Conservation (phyloP, 1,139 yeast species). For the Debaryomyces psychrophilus region DNA sequence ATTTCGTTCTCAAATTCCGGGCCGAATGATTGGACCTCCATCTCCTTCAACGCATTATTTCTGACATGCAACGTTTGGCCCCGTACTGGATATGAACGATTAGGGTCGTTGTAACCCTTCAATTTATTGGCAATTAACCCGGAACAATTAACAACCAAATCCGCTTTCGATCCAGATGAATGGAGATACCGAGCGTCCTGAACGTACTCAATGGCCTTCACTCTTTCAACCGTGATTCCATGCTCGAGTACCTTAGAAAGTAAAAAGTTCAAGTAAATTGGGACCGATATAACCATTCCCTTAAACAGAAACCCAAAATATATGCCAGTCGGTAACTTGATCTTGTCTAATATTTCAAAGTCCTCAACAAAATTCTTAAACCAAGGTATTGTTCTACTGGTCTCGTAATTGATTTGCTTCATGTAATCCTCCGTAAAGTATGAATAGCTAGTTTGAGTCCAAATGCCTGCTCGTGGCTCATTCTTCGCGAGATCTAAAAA, state of each 20-base stretch:
- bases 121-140: constrained; percentile 42
- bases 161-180: constrained; percentile 30
- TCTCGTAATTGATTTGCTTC: constrained; percentile 17
- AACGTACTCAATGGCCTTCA: constrained; percentile 28
- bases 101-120: constrained; percentile 35
- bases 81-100: constrained; percentile 33
- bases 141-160: constrained; percentile 48
- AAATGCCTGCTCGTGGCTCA: constrained; percentile 52
- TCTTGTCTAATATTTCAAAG: constrained; percentile 27
- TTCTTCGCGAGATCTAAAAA: constrained; percentile 41
- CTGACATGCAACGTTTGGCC: constrained; percentile 46
- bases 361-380: constrained; percentile 41
- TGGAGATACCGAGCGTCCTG: constrained; percentile 31
- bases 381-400: constrained; percentile 45
- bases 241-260: constrained; percentile 37
- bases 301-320: constrained; percentile 45
- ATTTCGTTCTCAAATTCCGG: constrained; percentile 38
- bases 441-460: constrained; percentile 31
- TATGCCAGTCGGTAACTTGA: constrained; percentile 36
- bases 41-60: constrained; percentile 33
- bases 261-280: constrained; percentile 52
- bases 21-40: constrained; percentile 33
- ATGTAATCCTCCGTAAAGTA: constrained; percentile 33
- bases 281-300: constrained; percentile 54
- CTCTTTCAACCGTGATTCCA: constrained; percentile 42